phyloP scores from a whole-genome alignment of 2,329 filamentous ascomycete genomes.

The Aspergillus alliaceus region DNA sequence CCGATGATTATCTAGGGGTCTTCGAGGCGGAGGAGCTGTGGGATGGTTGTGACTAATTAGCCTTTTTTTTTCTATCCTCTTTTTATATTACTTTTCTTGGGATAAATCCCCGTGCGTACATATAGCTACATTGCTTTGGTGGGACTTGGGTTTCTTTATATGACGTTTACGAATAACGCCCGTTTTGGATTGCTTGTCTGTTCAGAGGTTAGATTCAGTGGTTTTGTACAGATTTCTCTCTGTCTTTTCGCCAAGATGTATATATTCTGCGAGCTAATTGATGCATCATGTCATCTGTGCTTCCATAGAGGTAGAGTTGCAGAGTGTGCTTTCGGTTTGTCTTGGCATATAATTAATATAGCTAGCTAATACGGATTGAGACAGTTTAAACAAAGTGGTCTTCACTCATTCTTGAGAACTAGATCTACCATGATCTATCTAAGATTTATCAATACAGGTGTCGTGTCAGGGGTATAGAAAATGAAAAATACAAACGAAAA shows the following conservation, averaged over 20 bases:
- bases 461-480: slow-evolving; percentile 13
- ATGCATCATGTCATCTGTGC: neutral
- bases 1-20: slow-evolving; percentile 29
- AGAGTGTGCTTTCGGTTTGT: no score
- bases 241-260: no score
- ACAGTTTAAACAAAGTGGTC: neutral
- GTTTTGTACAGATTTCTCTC: no score
- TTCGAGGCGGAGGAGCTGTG: slow-evolving; percentile 33
- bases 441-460: slow-evolving; percentile 12
- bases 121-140: neutral
- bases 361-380: no score
- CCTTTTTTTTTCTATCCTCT: no score
- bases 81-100: no score
- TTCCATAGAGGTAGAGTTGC: no score
- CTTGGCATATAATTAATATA: no score
- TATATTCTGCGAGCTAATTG: neutral
- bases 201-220: neutral
- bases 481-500: neutral
- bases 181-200: neutral
- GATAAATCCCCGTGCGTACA: no score
- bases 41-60: slow-evolving; percentile 12
- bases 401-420: neutral
- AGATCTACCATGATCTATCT: slow-evolving; percentile 15
- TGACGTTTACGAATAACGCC: neutral
- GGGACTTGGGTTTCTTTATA: neutral